Conservation (phyloP, 2,329 filamentous ascomycete genomes). For the Cryphonectria nitschkei region DNA sequence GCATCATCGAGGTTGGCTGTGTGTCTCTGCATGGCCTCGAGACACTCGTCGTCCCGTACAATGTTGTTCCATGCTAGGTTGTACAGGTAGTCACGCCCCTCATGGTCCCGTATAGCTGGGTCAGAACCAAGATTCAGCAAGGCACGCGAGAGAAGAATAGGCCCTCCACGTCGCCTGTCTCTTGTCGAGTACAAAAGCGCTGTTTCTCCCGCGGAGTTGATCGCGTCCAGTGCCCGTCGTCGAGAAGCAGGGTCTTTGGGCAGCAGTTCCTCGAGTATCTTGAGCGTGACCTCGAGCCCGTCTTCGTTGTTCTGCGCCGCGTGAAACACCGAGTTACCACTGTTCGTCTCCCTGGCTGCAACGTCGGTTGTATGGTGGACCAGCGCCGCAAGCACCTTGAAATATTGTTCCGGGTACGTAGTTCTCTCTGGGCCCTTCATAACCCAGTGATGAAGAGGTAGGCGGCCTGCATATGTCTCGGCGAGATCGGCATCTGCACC, state of each 20-base stretch:
- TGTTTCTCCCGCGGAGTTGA: neutral
- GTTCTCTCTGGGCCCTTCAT: neutral
- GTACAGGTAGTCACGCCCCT: neutral
- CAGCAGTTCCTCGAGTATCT: neutral
- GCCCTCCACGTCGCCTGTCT: neutral
- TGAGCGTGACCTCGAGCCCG: neutral
- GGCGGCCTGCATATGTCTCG: neutral
- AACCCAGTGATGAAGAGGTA: neutral
- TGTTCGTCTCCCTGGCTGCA: neutral
- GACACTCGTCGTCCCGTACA: neutral
- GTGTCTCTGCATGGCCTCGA: neutral
- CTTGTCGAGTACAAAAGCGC: neutral
- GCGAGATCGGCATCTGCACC: neutral
- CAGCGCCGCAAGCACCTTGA: neutral
- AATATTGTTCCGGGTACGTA: neutral
- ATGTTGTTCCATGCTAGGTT: neutral
- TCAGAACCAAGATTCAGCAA: neutral
- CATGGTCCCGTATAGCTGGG: neutral
- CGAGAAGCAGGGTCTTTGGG: neutral
- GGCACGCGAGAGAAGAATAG: neutral
- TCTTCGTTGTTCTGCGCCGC: neutral
- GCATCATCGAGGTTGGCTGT: neutral
- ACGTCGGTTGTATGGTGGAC: neutral
- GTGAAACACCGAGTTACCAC: neutral
- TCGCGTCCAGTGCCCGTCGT: neutral